phyloP scores from a whole-genome alignment of 179 eudicot genomes.

The Amaranthus tricolor region DNA sequence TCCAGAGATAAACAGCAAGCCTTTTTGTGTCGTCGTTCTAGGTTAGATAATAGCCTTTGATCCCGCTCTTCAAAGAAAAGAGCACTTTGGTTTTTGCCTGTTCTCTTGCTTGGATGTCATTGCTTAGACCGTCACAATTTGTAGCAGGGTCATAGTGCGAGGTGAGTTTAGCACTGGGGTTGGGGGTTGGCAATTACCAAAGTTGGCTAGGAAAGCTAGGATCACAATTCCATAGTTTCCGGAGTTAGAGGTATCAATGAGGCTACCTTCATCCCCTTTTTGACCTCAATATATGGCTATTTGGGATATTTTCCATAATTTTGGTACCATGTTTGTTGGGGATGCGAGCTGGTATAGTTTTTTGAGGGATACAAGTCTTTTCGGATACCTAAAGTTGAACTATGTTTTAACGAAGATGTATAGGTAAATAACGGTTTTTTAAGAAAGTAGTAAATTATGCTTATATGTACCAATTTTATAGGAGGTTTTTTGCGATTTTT shows the following conservation, averaged over 20 bases:
- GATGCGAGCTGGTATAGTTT: too few species aligned
- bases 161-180: conserved; percentile 44
- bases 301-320: too few species aligned
- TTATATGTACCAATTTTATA: too few species aligned
- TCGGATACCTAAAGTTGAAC: too few species aligned
- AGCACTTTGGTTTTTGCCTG: conserved; percentile 30
- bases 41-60: conserved; percentile 32
- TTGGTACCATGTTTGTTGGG: too few species aligned
- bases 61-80: conserved; percentile 36
- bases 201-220: conserved; percentile 40
- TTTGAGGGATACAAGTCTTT: too few species aligned
- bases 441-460: too few species aligned
- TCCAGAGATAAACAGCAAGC: conserved; percentile 39
- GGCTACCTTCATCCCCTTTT: conserved; percentile 46
- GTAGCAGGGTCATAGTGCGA: conserved; percentile 40
- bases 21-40: conserved; percentile 37
- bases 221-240: conserved; percentile 40
- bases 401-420: too few species aligned
- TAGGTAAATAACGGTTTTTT: too few species aligned
- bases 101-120: conserved; percentile 30
- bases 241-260: conserved; percentile 40
- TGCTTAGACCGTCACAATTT: conserved; percentile 29
- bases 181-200: conserved; percentile 41
- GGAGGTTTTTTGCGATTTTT: too few species aligned
- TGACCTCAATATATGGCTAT: conserved; percentile 55